These are phyloP conservation scores for Podila epicladia DNA, from an alignment of 192 early-diverging fungal species.

Conservation along the genomic window DNA sequence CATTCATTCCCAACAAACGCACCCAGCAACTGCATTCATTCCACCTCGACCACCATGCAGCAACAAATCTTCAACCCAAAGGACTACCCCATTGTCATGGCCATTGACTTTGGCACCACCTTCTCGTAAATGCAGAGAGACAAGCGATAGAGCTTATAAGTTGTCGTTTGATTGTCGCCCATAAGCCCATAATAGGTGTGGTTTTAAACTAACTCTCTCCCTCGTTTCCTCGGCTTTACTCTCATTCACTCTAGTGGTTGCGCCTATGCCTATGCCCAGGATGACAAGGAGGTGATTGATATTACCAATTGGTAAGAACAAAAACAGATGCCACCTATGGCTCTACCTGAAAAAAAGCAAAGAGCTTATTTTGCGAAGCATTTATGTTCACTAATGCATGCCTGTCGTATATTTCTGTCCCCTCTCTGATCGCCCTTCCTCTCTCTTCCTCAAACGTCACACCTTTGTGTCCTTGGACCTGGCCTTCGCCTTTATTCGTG, in stretches of 20 bases:
- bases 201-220: slow-evolving; percentile 14
- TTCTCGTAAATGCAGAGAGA: slow-evolving; percentile 24
- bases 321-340: too few relatives aligned
- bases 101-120: slow-evolving; percentile 54
- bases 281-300: slow-evolving; percentile 47
- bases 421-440: background rate
- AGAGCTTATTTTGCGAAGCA: too few relatives aligned
- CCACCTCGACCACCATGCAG: slow-evolving; percentile 3
- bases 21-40: background rate
- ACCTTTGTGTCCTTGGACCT: background rate
- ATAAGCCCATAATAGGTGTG: too few relatives aligned
- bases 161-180: background rate
- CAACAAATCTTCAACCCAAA: slow-evolving; percentile 41
- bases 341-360: background rate
- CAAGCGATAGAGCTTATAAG: background rate
- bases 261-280: slow-evolving; percentile 47
- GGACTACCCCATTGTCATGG: slow-evolving; percentile 53
- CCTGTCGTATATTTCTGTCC: background rate
- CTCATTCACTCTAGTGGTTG: slow-evolving; percentile 31
- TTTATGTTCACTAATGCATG: background rate
- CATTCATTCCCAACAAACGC: too few relatives aligned
- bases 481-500: too few relatives aligned
- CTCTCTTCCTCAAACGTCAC: background rate
- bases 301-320: slow-evolving; percentile 34
- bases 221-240: slow-evolving; percentile 38